These are phyloP conservation scores for Talaromyces islandicus DNA, from an alignment of 2,329 filamentous ascomycete genomes.

Conservation along the genomic window DNA sequence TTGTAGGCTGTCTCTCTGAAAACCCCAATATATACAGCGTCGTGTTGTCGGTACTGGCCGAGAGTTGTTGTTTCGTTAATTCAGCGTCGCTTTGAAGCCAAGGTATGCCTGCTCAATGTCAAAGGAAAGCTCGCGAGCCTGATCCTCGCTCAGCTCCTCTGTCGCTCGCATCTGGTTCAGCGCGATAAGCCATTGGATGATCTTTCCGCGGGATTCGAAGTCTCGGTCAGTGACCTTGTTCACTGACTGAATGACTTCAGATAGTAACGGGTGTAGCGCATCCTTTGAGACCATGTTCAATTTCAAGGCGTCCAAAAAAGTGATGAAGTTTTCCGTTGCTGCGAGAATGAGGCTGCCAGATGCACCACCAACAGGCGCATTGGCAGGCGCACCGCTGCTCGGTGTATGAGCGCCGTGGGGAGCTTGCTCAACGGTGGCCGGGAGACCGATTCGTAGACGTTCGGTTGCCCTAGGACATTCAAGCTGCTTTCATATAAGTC, in stretches of 20 bases:
- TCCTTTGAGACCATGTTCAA: conserved; percentile 91
- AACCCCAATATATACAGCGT: neutral
- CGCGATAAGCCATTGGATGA: conserved; percentile 96
- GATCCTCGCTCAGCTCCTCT: conserved; percentile 80
- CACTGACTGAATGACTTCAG: conserved; percentile 93
- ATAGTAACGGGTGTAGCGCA: conserved; percentile 87
- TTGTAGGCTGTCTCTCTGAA: neutral
- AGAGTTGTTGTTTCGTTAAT: conserved; percentile 27
- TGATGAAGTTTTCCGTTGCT: conserved; percentile 97
- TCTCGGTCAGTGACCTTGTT: conserved; percentile 95
- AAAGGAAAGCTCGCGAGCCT: conserved; percentile 81
- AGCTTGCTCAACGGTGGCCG: conserved; percentile 67
- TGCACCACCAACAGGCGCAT: conserved; percentile 30
- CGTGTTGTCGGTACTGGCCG: neutral
- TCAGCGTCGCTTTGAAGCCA: conserved; percentile 79
- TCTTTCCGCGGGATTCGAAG: conserved; percentile 93
- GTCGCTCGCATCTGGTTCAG: conserved; percentile 97
- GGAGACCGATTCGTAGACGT: conserved; percentile 84
- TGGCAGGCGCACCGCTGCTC: conserved; percentile 27
- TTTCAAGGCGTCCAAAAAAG: conserved; percentile 89
- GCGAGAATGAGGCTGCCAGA: conserved; percentile 70
- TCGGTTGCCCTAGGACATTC: conserved; percentile 93
- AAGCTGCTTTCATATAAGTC: conserved; percentile 50
- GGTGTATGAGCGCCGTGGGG: conserved; percentile 43
- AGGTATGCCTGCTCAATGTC: conserved; percentile 94